phyloP scores from a whole-genome alignment of 2,329 filamentous ascomycete species.

The Raffaelea ambrosiae region DNA sequence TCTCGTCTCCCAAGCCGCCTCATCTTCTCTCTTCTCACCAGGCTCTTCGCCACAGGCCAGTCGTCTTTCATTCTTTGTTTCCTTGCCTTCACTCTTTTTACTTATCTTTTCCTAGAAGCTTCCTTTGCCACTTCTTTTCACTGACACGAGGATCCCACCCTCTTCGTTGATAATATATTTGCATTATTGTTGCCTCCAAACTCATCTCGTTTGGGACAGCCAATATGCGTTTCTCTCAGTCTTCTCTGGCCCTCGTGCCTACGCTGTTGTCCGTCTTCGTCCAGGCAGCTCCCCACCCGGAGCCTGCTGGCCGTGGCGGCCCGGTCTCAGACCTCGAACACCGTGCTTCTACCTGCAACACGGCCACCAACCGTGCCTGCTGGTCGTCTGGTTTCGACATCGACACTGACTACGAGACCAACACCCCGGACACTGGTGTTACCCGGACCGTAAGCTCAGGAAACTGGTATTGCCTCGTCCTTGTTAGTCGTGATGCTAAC shows the following conservation, averaged over 20 bases:
- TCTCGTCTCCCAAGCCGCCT: background rate
- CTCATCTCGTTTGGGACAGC: background rate
- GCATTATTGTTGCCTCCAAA: background rate
- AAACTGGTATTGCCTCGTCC: background rate
- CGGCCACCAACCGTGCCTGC: conserved; percentile 9
- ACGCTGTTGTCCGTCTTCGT: conserved; percentile 4
- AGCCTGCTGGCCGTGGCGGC: background rate
- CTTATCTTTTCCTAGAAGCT: too few species aligned
- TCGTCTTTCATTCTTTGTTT: background rate
- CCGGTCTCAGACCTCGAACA: background rate
- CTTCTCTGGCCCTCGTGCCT: conserved; percentile 7
- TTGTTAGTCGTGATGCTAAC: background rate
- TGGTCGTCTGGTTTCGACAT: conserved; percentile 10
- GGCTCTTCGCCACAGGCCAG: too few species aligned
- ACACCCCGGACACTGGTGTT: conserved; percentile 8
- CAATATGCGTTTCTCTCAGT: conserved; percentile 4
- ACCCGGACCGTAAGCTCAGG: conserved; percentile 5
- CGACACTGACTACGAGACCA: conserved; percentile 13
- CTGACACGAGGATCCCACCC: too few species aligned
- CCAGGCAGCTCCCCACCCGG: conserved; percentile 2
- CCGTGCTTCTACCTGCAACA: conserved; percentile 8
- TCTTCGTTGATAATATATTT: background rate
- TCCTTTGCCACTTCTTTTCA: too few species aligned
- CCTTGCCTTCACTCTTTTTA: background rate
- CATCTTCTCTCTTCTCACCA: background rate